Base-by-base conservation (phyloP, 148 eudicot species). In the Diospyros lotus region DNA sequence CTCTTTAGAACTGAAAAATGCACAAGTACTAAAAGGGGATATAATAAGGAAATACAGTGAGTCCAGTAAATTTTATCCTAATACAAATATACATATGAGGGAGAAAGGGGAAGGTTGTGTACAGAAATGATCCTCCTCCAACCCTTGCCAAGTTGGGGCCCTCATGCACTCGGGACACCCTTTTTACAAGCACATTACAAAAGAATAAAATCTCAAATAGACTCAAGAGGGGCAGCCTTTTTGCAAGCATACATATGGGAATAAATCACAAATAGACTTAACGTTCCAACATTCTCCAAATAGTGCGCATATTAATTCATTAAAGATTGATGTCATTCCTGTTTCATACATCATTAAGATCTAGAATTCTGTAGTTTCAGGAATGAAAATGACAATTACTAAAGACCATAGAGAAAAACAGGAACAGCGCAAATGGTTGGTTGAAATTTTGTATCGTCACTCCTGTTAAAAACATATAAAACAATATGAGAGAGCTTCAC, bases 251-350 rank as follows among this genome's bases (percentile, higher is more conserved):
- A 28, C 28, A 28, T 28, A 28, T 28, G 28, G 28, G 28, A 28
- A 28, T 28, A 46, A 28, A 44, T 50, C 44, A 40, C 42, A 68
- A 68, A 28, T 44, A 17, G 17, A 58, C 58, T 12, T 44, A 45
- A 60, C 66, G 66, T 28, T 62, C 44, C 44, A 50, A 44, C 17
- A 72, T 17, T 45, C 73, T 53, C 60, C 38, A 17, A 70, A 14
- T 15, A 70, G 66, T 73, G 41, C 46, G 43, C 52, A 48, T 13
- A 58, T 48, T 68, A 50, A 50, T 18, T 48, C 42, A 68, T 48
- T 50, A 50, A 17, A 68, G 71, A 50, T 46, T 17, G 14, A 6
- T 17, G 7, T 46, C 28, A 39, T 62, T 6, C 38, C 40, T 38
- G 4, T 3, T 40, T 12, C 8, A 9, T 13, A n/a, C 14, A 39